Evolutionary conservation across 192 early-diverging fungal species (phyloP).

Genomic region (Jimgerdemannia flammicorona): DNA sequence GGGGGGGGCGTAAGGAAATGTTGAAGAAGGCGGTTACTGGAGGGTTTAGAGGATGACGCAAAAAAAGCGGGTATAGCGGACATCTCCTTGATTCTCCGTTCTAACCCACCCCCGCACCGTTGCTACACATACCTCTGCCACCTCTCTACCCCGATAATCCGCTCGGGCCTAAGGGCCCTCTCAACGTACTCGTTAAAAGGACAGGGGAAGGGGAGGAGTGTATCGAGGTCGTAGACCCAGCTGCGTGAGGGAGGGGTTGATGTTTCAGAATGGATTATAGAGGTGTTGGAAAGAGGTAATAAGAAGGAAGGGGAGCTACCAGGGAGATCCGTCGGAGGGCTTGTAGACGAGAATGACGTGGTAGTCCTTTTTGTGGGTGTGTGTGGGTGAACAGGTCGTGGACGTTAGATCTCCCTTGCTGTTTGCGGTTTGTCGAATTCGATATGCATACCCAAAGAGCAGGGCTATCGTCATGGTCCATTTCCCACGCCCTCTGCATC

Average conservation of each 20-base stretch:
- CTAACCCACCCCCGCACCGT: too few relatives aligned
- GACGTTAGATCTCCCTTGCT: too few relatives aligned
- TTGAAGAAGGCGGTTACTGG: too few relatives aligned
- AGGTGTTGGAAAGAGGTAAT: not conserved
- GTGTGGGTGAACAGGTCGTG: too few relatives aligned
- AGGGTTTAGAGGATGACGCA: too few relatives aligned
- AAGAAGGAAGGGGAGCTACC: not conserved
- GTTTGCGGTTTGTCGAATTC: too few relatives aligned
- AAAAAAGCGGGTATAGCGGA: too few relatives aligned
- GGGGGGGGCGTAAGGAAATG: too few relatives aligned
- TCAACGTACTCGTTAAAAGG: not conserved
- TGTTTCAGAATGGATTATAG: not conserved
- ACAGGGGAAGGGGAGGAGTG: constrained; percentile 3
- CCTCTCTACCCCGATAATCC: too few relatives aligned
- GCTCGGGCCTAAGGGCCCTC: not conserved
- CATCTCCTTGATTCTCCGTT: too few relatives aligned
- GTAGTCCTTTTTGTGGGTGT: not conserved
- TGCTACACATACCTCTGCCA: too few relatives aligned
- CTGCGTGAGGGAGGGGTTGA: not conserved
- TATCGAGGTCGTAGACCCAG: constrained; percentile 11
- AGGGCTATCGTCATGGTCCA: not conserved
- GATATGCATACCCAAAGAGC: not conserved
- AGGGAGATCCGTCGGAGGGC: not conserved
- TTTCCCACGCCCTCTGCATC: not conserved
- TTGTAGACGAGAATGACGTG: not conserved